Base-by-base conservation (phyloP, 441 rosid species). In the Eruca vesicaria region DNA sequence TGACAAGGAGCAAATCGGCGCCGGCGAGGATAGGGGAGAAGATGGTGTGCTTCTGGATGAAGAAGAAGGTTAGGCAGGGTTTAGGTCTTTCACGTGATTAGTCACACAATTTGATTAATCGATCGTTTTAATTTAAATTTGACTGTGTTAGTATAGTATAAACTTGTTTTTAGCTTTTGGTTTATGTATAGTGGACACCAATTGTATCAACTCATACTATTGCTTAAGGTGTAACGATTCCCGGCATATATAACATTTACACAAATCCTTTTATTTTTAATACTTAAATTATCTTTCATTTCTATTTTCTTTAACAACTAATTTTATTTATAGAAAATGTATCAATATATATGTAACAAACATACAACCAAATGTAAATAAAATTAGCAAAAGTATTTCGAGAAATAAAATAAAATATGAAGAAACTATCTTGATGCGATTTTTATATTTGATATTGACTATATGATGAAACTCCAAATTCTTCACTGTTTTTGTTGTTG, bases 1-100 rank as follows among this genome's bases (percentile, higher is more conserved):
- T 94, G 60, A 84, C 81, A 3, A 81, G 96, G 69, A 87, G 96
- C 75, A 91, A 91, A 73, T 91, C 96, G 15, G 97, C 86, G 77
- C 97, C 98, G 83, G 90, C 97, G 63, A 86, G 89, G 81, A 89
- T 78, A 31, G 85, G 81, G 3, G 86, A 79, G 71, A 85, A 79
- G 76, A 84, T 80, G 35, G 85, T 78, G 60, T 63, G 58, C 75
- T 80, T 86, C 74, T 78, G 81, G 83, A 83, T 72, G 81, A 81
- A 87, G 35, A 53, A 77, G 85, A 78, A 87, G 87, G 84, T 86
- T 87, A 82, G 94, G 81, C 73, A 68, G 81, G 77, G 78, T 71
- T 78, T 78, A 73, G 58, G 66, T 41, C 57, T 10, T 57, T 69
- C 86, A 80, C 81, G 73, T 89, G 85, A 83, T 76, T 84, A 59